A percentile compares a stretch with the other conserved stretches of the same genome.
phyloP scores from a whole-genome alignment of 805 yeast genomes.

The Hyphopichia homilentoma region DNA sequence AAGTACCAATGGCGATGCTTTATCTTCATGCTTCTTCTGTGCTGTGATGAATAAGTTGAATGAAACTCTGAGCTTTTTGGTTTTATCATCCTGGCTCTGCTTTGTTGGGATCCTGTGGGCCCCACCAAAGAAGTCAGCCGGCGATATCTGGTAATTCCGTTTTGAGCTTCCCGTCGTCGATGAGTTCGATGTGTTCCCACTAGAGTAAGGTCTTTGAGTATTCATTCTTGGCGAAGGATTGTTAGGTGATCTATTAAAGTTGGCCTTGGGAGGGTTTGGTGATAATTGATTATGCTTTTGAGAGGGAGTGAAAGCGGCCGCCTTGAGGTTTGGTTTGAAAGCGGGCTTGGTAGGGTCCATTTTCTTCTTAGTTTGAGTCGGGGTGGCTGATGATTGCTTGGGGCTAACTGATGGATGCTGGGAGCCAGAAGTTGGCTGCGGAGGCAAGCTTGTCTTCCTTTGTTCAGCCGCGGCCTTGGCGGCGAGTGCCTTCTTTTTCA shows the following conservation, averaged over 20 bases:
- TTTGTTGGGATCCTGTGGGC: conserved; percentile 34
- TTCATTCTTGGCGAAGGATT: conserved; percentile 32
- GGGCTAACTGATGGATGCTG: not conserved
- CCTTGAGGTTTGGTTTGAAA: conserved; percentile 68
- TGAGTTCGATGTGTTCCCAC: conserved; percentile 14
- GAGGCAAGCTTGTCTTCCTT: conserved; percentile 2
- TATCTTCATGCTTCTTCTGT: conserved; percentile 24
- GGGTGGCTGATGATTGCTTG: conserved; percentile 7
- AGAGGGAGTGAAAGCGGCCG: conserved; percentile 59
- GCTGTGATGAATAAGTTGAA: conserved; percentile 55
- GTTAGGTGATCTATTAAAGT: conserved; percentile 19
- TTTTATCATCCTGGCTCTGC: conserved; percentile 30
- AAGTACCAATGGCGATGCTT: conserved; percentile 26
- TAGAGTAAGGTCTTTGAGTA: conserved; percentile 28
- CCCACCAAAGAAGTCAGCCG: conserved; percentile 43
- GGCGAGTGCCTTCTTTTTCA: conserved; percentile 4
- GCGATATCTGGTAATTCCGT: conserved; percentile 35
- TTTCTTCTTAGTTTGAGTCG: conserved; percentile 36
- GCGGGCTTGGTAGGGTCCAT: conserved; percentile 57
- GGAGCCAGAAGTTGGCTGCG: not conserved
- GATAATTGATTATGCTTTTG: conserved; percentile 18
- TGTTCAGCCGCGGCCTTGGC: not conserved
- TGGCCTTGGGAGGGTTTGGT: conserved; percentile 25
- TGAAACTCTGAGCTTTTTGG: conserved; percentile 33
- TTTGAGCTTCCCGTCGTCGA: conserved; percentile 12